A percentile compares a stretch with the other conserved stretches of the same genome.
phyloP scores from a whole-genome alignment of 352 stramenopile species.

The Aphanomyces cochlioides region DNA sequence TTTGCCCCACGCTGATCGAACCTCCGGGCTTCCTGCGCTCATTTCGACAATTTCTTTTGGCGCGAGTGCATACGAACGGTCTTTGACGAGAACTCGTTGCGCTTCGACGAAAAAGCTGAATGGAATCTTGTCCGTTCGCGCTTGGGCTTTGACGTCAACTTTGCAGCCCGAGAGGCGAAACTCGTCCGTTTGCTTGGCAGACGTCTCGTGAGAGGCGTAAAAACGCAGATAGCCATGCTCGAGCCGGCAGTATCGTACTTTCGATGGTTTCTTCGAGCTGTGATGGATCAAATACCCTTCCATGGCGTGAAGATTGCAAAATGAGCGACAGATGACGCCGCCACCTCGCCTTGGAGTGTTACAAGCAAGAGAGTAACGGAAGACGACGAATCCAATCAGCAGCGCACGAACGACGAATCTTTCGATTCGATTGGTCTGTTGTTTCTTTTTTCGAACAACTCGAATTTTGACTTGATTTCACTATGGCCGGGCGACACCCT shows the following conservation, averaged over 20 bases:
- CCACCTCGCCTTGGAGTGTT: too few species aligned
- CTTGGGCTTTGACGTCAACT: conserved; percentile 75
- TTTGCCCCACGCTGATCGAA: conserved; percentile 77
- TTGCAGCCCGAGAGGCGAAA: conserved; percentile 79
- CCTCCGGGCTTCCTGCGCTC: conserved; percentile 53
- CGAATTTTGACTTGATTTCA: not conserved
- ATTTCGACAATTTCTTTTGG: conserved; percentile 60
- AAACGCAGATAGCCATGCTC: conserved; percentile 78
- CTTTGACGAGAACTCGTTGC: conserved; percentile 80
- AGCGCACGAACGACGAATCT: too few species aligned
- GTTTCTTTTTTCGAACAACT: not conserved
- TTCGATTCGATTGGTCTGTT: not conserved
- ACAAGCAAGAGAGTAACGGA: too few species aligned
- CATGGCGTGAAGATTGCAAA: not conserved
- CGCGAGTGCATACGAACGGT: conserved; percentile 76
- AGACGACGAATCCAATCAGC: too few species aligned
- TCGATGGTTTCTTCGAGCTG: conserved; percentile 50
- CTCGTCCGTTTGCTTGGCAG: conserved; percentile 43
- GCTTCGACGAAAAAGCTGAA: conserved; percentile 82
- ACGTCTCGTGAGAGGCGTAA: conserved; percentile 42
- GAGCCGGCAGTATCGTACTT: conserved; percentile 68
- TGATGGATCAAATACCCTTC: conserved; percentile 76
- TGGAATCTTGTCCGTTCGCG: conserved; percentile 56
- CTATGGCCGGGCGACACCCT: not conserved
- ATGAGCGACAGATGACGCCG: too few species aligned